Evolutionary conservation across 148 eudicot genomes (phyloP).

Genomic region (Polygonum aviculare): DNA sequence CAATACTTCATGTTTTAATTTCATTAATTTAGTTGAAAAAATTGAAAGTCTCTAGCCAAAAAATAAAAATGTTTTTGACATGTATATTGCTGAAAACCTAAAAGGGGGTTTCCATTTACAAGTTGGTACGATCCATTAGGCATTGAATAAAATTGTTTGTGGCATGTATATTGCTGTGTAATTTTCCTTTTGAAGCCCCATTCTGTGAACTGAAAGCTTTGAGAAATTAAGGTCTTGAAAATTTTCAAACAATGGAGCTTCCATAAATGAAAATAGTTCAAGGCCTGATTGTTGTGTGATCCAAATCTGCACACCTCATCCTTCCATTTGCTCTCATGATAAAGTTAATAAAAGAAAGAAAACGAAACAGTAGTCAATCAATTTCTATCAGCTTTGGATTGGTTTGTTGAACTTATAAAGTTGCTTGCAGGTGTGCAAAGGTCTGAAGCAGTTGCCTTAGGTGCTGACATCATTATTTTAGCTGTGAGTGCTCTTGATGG

Average conservation of each 20-base stretch:
- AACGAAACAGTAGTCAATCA: background rate
- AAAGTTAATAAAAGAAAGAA: background rate
- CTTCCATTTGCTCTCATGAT: background rate
- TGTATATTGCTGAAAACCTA: background rate
- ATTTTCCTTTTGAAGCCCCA: background rate
- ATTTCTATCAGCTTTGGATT: background rate
- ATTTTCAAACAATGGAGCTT: background rate
- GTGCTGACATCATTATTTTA: conserved; percentile 80
- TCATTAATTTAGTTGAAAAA: background rate
- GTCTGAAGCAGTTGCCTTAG: conserved; percentile 82
- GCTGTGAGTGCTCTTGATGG: conserved; percentile 84
- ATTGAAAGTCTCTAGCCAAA: background rate
- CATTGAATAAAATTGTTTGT: no score
- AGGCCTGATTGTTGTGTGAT: background rate
- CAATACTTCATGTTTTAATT: background rate
- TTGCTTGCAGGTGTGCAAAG: conserved; percentile 72
- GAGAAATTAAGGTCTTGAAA: background rate
- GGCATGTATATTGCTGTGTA: background rate
- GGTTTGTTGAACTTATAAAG: background rate
- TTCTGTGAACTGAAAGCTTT: background rate
- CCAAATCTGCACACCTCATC: background rate
- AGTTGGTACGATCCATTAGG: background rate
- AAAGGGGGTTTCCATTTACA: background rate
- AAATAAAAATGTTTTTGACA: background rate
- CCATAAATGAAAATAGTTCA: background rate